Evolutionary conservation across 139 green algal genomes (phyloP), one percentile per base, ranked within the genome.

Genomic region (Coccomyxa sp.): DNA sequence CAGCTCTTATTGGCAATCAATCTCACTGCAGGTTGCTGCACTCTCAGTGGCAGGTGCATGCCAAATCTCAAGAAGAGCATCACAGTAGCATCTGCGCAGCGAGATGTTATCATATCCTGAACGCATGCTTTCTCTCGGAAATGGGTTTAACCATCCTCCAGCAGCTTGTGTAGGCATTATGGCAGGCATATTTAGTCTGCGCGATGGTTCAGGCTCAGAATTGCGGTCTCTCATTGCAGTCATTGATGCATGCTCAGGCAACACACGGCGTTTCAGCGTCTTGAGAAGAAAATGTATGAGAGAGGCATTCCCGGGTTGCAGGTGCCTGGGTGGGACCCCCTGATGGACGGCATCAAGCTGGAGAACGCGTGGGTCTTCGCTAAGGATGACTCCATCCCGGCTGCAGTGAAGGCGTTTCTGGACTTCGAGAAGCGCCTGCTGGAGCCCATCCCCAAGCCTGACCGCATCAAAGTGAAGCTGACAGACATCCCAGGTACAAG

Each of bases 301-400:
- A n/a, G 16, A 2, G 16, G 27, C 36, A 41, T 33, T 22, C 50
- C 3, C 50, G 70, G 44, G 16, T 39, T n/a, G n/a, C n/a, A n/a
- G n/a, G n/a, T n/a, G n/a, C n/a, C n/a, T n/a, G n/a, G n/a, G n/a
- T 54, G 33, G 8, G 36, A 7, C 37, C 33, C 64, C 27, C 36
- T 79, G 9, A 36, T 74, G 12, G 31, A 54, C 22, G 54, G 10
- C 34, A 68, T 73, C 29, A 39, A 95, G 92, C 89, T 89, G 29
- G 90, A 95, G 79, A 98, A 98, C 81, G 90, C 90, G 0, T 98
- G 92, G 91, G 83, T 98, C 36, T 98, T 98, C 85, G 80, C 93
- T n/a, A 55, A 83, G 9, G 94, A 98, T 79, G 93, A 97, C 40
- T 71, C 80, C 78, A 91, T 97, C 44, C 58, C 88, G 2, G 81